phyloP scores from a whole-genome alignment of 495 filamentous ascomycete species.

The Evansstolkia leycettana region DNA sequence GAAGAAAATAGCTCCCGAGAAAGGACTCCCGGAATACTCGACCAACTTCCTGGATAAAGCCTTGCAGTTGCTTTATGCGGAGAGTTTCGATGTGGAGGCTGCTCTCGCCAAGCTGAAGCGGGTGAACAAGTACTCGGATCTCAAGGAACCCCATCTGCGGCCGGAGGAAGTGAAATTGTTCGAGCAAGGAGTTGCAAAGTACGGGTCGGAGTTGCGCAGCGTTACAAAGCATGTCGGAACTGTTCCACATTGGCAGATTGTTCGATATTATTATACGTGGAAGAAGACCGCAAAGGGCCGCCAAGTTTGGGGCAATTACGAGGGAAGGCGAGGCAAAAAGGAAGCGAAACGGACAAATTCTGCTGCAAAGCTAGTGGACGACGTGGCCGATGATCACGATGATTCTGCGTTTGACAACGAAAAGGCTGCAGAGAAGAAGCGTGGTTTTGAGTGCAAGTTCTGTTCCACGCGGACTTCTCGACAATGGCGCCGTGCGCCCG shows the following conservation, averaged over 20 bases:
- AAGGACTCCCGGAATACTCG: conserved; percentile 55
- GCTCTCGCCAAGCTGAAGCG: conserved; percentile 62
- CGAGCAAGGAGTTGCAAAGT: conserved; percentile 83
- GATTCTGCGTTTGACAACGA: conserved; percentile 93
- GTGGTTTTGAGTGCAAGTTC: conserved; percentile 89
- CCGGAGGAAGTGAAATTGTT: conserved; percentile 76
- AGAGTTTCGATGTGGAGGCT: conserved; percentile 56
- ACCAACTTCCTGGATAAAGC: conserved; percentile 89
- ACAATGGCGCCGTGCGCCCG: conserved; percentile 87
- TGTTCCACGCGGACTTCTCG: conserved; percentile 66
- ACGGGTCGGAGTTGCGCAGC: conserved; percentile 76
- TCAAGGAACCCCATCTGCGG: conserved; percentile 74
- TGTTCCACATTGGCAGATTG: conserved; percentile 61
- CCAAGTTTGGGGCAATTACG: conserved; percentile 81
- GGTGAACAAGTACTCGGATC: conserved; percentile 55
- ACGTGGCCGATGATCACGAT: conserved; percentile 85
- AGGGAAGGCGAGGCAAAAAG: conserved; percentile 78
- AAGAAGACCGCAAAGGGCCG: conserved; percentile 84
- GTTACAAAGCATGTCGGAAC: conserved; percentile 73
- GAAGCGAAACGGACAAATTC: conserved; percentile 48
- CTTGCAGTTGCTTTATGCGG: conserved; percentile 55
- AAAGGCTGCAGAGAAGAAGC: conserved; percentile 68
- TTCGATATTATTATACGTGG: conserved; percentile 95
- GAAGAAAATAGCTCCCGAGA: conserved; percentile 42
- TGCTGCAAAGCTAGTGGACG: conserved; percentile 68